Evolutionary conservation across 305 asterid species (phyloP), one percentile per base, ranked within the genome.

Genomic region (Fraxinus albicans): DNA sequence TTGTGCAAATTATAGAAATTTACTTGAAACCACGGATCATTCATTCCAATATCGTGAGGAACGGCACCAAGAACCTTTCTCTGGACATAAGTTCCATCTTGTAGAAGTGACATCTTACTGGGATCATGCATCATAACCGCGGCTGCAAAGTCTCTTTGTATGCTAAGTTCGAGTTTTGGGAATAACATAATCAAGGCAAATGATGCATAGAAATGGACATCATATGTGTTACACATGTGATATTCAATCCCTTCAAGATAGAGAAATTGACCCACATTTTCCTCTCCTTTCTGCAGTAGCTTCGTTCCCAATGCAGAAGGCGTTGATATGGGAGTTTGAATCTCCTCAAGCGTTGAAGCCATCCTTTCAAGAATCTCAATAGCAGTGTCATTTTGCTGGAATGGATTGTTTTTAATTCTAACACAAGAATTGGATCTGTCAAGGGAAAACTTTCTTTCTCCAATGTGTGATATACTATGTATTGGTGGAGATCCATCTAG

Each of bases 91-190:
- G 90, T 87, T 77, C 98, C 99, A 27, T 94, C 97, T 21, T 83
- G 84, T 85, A 96, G 81, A 44, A 92, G 93, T 8, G 13, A 21
- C 91, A 85, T 88, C 83, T 86, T 91, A 69, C 93, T 87, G 17
- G 99, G 98, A 86, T 96, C 99, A 72, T 96, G 99, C 98, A 94
- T 92, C 98, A 96, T 88, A 76, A 96, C 98, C 8, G 97, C 98
- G 44, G 95, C 93, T 42, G 99, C 99, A 84, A 87, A 96, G 90
- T 96, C 99, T 88, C 99, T 88, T 80, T 94, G 98, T 78, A 96
- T 88, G 90, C 97, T 92, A 80, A 94, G 98, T 88, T 96, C 99
- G 36, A 96, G 91, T 85, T 92, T 86, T 13, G 99, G 99, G 86
- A 93, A 96, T 74, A 95, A 83, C 96, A 90, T 94, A 70, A 82